phyloP scores from a whole-genome alignment of 306 rosid species.

The Hippophae rhamnoides region DNA sequence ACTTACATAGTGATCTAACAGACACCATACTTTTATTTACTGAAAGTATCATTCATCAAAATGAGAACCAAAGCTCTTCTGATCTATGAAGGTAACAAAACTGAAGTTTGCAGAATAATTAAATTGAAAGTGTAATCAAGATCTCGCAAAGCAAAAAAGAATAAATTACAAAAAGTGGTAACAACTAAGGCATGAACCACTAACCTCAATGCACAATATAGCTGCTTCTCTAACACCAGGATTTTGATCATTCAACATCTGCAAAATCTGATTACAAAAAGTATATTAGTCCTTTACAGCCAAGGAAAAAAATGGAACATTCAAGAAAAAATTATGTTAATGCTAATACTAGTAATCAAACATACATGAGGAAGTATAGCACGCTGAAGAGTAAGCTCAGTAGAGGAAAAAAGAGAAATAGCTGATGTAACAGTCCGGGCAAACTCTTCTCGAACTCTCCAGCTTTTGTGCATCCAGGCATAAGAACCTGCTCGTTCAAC shows the following conservation, averaged over 20 bases:
- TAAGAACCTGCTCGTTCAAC: conserved; percentile 96
- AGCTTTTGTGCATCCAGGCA: conserved; percentile 91
- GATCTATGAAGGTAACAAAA: neutral
- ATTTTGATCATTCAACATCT: conserved; percentile 77
- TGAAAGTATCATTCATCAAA: neutral
- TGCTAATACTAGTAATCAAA: conserved; percentile 14
- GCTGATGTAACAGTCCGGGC: conserved; percentile 93
- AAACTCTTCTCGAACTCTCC: conserved; percentile 98
- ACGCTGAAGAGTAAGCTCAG: conserved; percentile 91
- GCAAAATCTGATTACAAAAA: conserved; percentile 61
- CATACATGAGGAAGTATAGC: conserved; percentile 88
- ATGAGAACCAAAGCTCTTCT: neutral
- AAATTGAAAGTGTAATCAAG: neutral
- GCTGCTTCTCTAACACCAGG: conserved; percentile 91
- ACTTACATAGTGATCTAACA: too few species aligned
- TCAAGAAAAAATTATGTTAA: conserved; percentile 1
- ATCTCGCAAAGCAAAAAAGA: neutral
- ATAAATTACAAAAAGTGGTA: neutral
- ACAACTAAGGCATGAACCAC: conserved; percentile 9
- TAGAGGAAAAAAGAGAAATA: conserved; percentile 79
- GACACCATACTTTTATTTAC: too few species aligned
- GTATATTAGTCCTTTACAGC: conserved; percentile 11
- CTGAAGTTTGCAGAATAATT: neutral
- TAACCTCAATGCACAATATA: conserved; percentile 83
- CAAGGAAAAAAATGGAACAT: conserved; percentile 4